phyloP scores from a whole-genome alignment of 768 basidiomycete species.

The Xerocomus potaroensis region DNA sequence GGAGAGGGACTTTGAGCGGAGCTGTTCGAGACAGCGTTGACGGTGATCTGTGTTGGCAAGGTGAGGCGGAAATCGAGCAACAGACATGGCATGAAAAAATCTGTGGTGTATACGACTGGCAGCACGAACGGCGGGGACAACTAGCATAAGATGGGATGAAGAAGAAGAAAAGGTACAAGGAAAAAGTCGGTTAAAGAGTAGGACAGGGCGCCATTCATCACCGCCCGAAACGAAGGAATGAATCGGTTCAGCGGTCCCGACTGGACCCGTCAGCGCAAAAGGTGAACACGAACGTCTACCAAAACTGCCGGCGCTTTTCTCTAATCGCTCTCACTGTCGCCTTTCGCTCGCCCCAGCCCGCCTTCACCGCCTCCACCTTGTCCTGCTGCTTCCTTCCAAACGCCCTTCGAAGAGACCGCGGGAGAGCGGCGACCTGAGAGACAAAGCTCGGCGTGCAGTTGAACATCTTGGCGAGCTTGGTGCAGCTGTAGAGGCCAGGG shows the following conservation, averaged over 20 bases:
- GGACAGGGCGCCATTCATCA: no score
- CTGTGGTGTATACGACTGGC: conserved; percentile 9
- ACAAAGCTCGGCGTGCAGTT: conserved; percentile 68
- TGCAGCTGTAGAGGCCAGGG: conserved; percentile 57
- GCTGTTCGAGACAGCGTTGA: conserved; percentile 52
- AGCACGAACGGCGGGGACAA: not conserved
- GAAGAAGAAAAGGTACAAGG: not conserved
- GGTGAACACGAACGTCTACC: conserved; percentile 43
- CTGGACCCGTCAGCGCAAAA: no score
- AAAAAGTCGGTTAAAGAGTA: not conserved
- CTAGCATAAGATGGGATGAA: conserved; percentile 5
- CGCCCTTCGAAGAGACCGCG: conserved; percentile 43
- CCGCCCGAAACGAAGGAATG: no score
- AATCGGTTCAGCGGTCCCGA: no score
- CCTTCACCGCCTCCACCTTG: conserved; percentile 44
- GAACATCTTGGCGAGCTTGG: conserved; percentile 72
- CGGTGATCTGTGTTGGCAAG: conserved; percentile 48
- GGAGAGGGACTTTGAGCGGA: conserved; percentile 50
- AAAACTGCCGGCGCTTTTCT: conserved; percentile 64
- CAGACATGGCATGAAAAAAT: conserved; percentile 26
- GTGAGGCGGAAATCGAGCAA: conserved; percentile 42
- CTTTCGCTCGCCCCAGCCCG: conserved; percentile 71
- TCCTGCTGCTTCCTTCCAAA: conserved; percentile 42
- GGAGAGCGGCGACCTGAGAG: conserved; percentile 57
- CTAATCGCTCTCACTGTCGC: conserved; percentile 56